A percentile compares a stretch with the other conserved stretches of the same genome.
Conservation (phyloP, 1,139 yeast species). For the Sugiyamaella japonica region DNA sequence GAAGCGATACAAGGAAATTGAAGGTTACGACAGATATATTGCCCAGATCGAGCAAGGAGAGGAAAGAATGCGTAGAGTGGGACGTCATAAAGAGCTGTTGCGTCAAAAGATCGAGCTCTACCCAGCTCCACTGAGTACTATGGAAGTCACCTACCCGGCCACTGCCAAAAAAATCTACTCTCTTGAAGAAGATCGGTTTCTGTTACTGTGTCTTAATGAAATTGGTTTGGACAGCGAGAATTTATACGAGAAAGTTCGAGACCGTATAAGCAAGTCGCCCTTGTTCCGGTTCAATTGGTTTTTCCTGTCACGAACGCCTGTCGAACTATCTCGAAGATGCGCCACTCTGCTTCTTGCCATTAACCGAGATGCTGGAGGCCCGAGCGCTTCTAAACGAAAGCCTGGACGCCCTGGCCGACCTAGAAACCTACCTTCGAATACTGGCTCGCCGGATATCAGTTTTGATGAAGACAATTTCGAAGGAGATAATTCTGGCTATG, state of each 20-base stretch:
- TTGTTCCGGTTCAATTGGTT: constrained; percentile 90
- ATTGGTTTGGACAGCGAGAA: constrained; percentile 78
- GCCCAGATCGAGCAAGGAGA: constrained; percentile 86
- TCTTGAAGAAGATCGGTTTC: constrained; percentile 81
- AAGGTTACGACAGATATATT: constrained; percentile 82
- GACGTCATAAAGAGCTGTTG: constrained; percentile 65
- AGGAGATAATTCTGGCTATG: constrained; percentile 22
- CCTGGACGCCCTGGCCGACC: constrained; percentile 18
- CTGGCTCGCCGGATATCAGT: constrained; percentile 27
- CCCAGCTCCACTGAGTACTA: constrained; percentile 71
- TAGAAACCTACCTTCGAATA: constrained; percentile 14
- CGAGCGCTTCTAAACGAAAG: constrained; percentile 35
- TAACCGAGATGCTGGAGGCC: constrained; percentile 39
- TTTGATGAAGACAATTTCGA: constrained; percentile 27
- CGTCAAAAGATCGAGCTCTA: constrained; percentile 62
- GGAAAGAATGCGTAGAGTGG: constrained; percentile 65
- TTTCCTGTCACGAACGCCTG: constrained; percentile 80
- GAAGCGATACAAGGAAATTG: constrained; percentile 69
- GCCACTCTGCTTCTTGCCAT: constrained; percentile 60
- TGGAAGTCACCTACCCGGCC: constrained; percentile 76
- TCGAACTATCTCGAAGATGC: constrained; percentile 81
- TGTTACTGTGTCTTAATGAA: constrained; percentile 69
- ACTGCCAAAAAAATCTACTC: constrained; percentile 86
- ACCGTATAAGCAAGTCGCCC: constrained; percentile 71
- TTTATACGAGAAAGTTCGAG: constrained; percentile 74